These are phyloP conservation scores for Penicillium olsonii DNA, from an alignment of 2,329 filamentous ascomycete species.

Conservation along the genomic window DNA sequence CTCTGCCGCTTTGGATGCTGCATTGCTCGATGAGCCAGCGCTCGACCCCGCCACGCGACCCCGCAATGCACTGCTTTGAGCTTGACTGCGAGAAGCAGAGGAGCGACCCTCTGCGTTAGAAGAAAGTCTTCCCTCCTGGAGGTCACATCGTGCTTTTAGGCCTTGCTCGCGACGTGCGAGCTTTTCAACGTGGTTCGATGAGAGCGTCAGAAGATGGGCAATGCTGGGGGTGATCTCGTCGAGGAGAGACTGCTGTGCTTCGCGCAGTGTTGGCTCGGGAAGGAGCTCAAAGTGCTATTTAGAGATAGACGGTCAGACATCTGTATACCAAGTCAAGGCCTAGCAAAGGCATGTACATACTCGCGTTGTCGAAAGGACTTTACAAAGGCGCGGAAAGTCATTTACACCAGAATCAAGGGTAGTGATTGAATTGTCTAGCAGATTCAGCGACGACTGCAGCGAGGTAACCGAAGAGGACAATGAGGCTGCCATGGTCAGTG, in stretches of 20 bases:
- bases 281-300: conserved; percentile 87
- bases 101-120: conserved; percentile 40
- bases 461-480: conserved; percentile 63
- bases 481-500: conserved; percentile 43
- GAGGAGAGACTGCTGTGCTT: conserved; percentile 80
- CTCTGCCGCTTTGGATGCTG: conserved; percentile 53
- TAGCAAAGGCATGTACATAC: conserved; percentile 42
- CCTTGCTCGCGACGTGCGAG: conserved; percentile 80
- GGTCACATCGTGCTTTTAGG: conserved; percentile 76
- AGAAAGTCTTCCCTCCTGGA: conserved; percentile 73
- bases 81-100: conserved; percentile 20
- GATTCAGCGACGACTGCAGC: conserved; percentile 60
- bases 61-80: conserved; percentile 22
- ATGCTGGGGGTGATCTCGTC: conserved; percentile 91
- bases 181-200: conserved; percentile 80
- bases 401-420: conserved; percentile 64
- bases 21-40: conserved; percentile 27
- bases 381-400: conserved; percentile 63
- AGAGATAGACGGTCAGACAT: neutral
- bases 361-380: conserved; percentile 64
- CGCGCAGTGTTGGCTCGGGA: conserved; percentile 76
- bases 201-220: conserved; percentile 72
- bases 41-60: conserved; percentile 28
- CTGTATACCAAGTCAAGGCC: neutral
- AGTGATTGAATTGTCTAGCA: conserved; percentile 63